Evolutionary conservation across 768 basidiomycete genomes (phyloP), one percentile per base, ranked within the genome.

Genomic region (Rhodocollybia butyracea): DNA sequence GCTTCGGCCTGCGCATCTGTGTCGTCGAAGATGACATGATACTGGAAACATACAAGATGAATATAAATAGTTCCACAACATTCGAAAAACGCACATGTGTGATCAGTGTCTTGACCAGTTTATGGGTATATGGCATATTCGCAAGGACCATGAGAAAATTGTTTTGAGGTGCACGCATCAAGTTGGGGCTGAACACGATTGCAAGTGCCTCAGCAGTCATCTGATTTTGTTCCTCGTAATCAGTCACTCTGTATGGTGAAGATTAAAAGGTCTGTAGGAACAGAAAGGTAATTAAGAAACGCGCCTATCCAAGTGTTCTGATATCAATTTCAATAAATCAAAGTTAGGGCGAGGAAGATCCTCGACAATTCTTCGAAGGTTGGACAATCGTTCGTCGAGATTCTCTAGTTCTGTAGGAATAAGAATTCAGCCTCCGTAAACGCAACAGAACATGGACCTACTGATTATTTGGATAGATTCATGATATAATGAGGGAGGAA

Each of bases 121-220:
- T 84, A 63, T 90, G 85, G 17, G 86, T 82, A 61, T 83, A 73
- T 15, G 84, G 84, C 89, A 93, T 91, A 61, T 91, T 91, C 54
- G 85, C 80, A 57, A 91, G 76, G 61, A 91, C 87, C 69, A 87
- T 77, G 11, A 79, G 82, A 68, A 91, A 87, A 64, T 90, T 86
- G 57, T 88, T 89, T 64, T 87, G 83, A 2, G 88, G 88, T 3
- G 89, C 85, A 19, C 89, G 84, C 50, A 91, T 66, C 45, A 92
- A 69, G 64, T 90, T 91, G 5, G 89, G 90, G 58, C 89, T 89
- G 69, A 93, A 92, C 17, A 93, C 90, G 51, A 92, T 91, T 0
- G 92, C 86, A 3, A 94, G 76, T 6, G 88, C 85, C 60, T 92
- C 86, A 1, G 89, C 85, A 2, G 88, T 90, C 92, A 94, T 94